Percentiles rank a stretch among this genome's conserved stretches.
phyloP scores from a whole-genome alignment of 495 filamentous ascomycete species.

The Penicillium malachiteum region DNA sequence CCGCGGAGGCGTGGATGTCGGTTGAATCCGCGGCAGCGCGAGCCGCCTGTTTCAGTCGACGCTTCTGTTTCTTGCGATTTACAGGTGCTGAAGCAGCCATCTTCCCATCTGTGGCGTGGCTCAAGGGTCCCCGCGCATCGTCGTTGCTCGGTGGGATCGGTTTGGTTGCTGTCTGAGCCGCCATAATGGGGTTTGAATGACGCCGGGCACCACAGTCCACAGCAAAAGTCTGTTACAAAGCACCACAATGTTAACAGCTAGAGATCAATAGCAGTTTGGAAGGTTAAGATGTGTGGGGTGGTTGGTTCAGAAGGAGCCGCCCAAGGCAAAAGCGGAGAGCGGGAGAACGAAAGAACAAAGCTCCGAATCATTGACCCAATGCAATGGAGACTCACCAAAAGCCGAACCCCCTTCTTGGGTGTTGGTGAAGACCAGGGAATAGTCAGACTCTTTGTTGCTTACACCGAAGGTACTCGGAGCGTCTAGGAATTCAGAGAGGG shows the following conservation, averaged over 20 bases:
- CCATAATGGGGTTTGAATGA: constrained; percentile 30
- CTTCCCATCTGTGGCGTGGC: constrained; percentile 22
- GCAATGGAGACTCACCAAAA: constrained; percentile 23
- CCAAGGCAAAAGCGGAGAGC: constrained; percentile 24
- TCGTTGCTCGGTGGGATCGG: constrained; percentile 39
- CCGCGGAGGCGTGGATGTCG: constrained; percentile 18
- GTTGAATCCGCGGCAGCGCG: constrained; percentile 60
- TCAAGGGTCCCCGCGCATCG: constrained; percentile 31
- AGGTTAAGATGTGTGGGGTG: neutral
- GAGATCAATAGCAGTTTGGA: neutral
- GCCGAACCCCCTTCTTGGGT: constrained; percentile 10
- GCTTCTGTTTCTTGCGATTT: constrained; percentile 92
- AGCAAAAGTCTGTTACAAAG: constrained; percentile 12
- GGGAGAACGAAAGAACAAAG: constrained; percentile 34
- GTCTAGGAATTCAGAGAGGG: constrained; percentile 20
- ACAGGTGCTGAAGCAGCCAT: constrained; percentile 46
- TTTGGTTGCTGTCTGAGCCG: constrained; percentile 29
- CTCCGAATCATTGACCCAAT: constrained; percentile 33
- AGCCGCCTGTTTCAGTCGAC: constrained; percentile 72
- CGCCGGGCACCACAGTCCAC: constrained; percentile 21
- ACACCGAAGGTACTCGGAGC: constrained; percentile 3
- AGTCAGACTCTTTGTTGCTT: constrained; percentile 12
- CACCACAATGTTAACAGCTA: constrained; percentile 7
- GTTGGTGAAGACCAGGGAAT: constrained; percentile 4
- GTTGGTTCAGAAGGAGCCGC: neutral